These are phyloP conservation scores for Magnaporthiopsis rhizophila DNA, from an alignment of 2,329 filamentous ascomycete species.

Conservation along the genomic window DNA sequence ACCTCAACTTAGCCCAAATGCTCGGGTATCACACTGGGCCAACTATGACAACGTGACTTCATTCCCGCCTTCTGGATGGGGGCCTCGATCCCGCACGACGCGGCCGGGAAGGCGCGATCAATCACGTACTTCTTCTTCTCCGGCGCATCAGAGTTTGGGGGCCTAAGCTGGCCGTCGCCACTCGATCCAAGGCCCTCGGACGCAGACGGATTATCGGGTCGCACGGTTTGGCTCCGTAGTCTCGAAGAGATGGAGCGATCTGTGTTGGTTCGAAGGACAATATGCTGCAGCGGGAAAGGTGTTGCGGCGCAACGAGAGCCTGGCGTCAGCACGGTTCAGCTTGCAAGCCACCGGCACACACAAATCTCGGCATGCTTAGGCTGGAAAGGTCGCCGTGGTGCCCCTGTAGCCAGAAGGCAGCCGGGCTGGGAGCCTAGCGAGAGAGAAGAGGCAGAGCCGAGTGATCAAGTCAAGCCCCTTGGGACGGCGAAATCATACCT, in stretches of 20 bases:
- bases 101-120: neutral
- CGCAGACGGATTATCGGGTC: conserved; percentile 40
- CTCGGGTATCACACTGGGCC: neutral
- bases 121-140: conserved; percentile 59
- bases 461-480: neutral
- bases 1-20: conserved; percentile 3
- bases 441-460: no score
- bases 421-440: no score
- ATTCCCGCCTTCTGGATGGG: neutral
- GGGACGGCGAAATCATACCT: conserved; percentile 14
- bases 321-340: neutral
- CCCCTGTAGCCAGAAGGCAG: no score
- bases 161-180: conserved; percentile 3
- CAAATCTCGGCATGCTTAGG: no score
- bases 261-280: conserved; percentile 60
- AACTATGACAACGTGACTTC: neutral
- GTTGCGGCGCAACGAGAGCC: neutral
- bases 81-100: neutral
- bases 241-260: conserved; percentile 39
- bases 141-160: conserved; percentile 25
- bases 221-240: conserved; percentile 16
- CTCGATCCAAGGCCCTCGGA: neutral
- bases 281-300: conserved; percentile 36
- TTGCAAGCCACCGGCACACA: neutral
- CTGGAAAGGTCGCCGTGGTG: no score